Evolutionary conservation across 2,329 filamentous ascomycete genomes (phyloP), one percentile per base, ranked within the genome.

Genomic region (Helotiales sp.): DNA sequence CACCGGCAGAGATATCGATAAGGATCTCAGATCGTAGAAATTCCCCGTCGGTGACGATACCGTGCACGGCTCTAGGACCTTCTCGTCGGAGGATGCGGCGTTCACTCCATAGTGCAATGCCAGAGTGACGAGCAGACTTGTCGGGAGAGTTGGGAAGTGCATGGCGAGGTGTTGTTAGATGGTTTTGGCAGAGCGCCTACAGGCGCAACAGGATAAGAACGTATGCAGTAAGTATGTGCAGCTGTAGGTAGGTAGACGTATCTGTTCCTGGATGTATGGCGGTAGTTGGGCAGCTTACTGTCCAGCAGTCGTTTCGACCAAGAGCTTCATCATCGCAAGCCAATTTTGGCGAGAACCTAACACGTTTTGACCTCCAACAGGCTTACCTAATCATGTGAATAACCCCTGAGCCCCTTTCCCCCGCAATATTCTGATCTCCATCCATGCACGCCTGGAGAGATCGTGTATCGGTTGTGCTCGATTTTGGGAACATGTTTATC

Each of bases 21-120:
- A 68, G 37, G 74, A 65, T 69, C 75, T 74, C 32, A 78, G 63
- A 61, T 78, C 77, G 63, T 76, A 78, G 67, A 78, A 78, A 11
- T 72, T 61, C 15, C 76, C 75, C 6, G 63, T 73, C 22, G 74
- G 50, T 24, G 74, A 76, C 17, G 72, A 70, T 24, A 76, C 69
- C 2, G 76, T 78, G 69, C 76, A 78, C 45, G 76, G 75, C 28
- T 77, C 74, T 32, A 72, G 47, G 7, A 66, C 47, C 50, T 75
- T 74, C 37, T 70, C 67, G 49, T 75, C 72, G 28, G 69, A 68
- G 65, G 74, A 68, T 32, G 71, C 72, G 22, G 70, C 70, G 57
- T 71, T 64, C 32, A 71, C 71, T 58, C 70, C 66, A 65, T 65
- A 60, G 43, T 72, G 69, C 37, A 77, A 68, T 40, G 72, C 71